Percentiles rank a stretch among this genome's conserved stretches.
Evolutionary conservation across 2,329 filamentous ascomycete genomes (phyloP).

Genomic region (Hymenoscyphus repandus): DNA sequence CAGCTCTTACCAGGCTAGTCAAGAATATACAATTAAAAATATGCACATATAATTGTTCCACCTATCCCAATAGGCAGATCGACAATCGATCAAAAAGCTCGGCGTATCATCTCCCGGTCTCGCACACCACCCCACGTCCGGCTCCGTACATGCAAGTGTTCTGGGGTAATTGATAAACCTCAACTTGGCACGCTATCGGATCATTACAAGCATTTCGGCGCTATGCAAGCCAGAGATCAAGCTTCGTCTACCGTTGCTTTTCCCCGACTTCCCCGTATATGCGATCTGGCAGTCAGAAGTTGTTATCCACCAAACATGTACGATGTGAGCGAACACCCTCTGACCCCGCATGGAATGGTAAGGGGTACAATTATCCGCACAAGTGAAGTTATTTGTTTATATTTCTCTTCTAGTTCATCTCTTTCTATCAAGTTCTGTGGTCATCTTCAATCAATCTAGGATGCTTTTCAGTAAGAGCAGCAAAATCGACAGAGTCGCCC

Average conservation of each 20-base stretch:
- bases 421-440: not conserved
- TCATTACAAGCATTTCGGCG: no score
- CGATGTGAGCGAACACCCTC: no score
- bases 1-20: no score
- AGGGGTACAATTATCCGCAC: not conserved
- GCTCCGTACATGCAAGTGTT: not conserved
- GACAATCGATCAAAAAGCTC: not conserved
- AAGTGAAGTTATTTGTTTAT: not conserved
- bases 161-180: no score
- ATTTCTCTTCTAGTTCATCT: not conserved
- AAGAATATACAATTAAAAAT: no score
- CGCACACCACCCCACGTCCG: not conserved
- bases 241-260: not conserved
- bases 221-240: no score
- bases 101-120: slow-evolving; percentile 5
- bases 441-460: not conserved
- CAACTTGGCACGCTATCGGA: not conserved
- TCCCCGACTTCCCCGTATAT: slow-evolving; percentile 1
- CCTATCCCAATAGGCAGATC: slow-evolving; percentile 2
- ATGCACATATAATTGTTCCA: not conserved
- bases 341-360: not conserved
- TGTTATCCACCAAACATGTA: no score
- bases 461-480: not conserved
- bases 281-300: not conserved
- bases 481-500: slow-evolving; percentile 3